These are phyloP conservation scores for Colletotrichum tropicicola DNA, from an alignment of 2,329 filamentous ascomycete species.

Conservation along the genomic window DNA sequence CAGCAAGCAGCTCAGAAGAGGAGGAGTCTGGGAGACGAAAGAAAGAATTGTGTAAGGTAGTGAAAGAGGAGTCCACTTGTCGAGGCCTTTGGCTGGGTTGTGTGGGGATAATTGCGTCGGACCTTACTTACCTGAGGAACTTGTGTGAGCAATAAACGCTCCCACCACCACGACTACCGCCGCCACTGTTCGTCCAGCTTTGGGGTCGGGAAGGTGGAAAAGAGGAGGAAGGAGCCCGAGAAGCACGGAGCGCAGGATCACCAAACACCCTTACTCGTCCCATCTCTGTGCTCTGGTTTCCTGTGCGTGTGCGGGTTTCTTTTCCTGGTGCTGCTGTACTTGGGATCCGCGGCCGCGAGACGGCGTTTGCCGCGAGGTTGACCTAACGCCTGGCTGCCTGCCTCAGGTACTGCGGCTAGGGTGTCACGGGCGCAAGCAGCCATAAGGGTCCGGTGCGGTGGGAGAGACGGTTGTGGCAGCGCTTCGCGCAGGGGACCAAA, in stretches of 20 bases:
- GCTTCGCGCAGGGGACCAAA: constrained; percentile 17
- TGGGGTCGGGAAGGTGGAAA: not conserved
- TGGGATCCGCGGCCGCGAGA: not conserved
- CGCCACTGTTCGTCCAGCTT: not conserved
- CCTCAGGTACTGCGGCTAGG: not conserved
- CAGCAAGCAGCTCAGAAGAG: not conserved
- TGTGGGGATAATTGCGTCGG: constrained; percentile 29
- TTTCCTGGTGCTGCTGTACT: too few species aligned
- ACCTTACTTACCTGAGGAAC: constrained; percentile 6
- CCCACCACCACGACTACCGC: not conserved
- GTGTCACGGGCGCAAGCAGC: constrained; percentile 17
- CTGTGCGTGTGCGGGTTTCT: not conserved
- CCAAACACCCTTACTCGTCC: not conserved
- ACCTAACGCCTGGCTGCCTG: not conserved
- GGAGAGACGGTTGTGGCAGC: constrained; percentile 26
- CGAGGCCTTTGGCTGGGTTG: constrained; percentile 25
- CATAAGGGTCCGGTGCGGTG: constrained; percentile 22
- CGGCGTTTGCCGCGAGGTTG: constrained; percentile 2
- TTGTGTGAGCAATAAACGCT: constrained; percentile 23
- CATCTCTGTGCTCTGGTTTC: not conserved
- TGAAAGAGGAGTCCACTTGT: constrained; percentile 26
- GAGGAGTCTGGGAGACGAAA: not conserved
- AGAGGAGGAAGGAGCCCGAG: not conserved
- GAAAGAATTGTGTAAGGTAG: constrained; percentile 30
- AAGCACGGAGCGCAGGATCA: not conserved